Evolutionary conservation across 2,329 filamentous ascomycete species (phyloP).

Genomic region (Clarireedia homoeocarpa): DNA sequence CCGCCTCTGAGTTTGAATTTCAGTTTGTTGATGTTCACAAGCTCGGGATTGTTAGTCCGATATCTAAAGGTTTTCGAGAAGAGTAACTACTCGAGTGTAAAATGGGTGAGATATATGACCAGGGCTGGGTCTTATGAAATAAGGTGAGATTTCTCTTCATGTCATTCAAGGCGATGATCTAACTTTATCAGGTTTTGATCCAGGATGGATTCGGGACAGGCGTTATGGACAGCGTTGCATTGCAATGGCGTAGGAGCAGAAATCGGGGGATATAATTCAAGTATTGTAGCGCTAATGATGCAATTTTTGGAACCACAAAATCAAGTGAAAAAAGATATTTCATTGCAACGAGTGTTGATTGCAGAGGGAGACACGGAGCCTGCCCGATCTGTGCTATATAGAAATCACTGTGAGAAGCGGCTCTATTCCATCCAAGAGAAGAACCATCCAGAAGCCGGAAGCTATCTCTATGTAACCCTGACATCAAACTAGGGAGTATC

Average conservation of each 20-base stretch:
- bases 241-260: constrained; percentile 8
- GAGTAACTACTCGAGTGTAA: constrained; percentile 96
- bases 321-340: neutral
- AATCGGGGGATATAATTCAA: constrained; percentile 6
- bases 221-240: constrained; percentile 10
- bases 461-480: no score
- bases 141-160: constrained; percentile 43
- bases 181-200: constrained; percentile 14
- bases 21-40: constrained; percentile 95
- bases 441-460: no score
- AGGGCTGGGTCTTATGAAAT: constrained; percentile 97
- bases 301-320: neutral
- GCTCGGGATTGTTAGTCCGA: constrained; percentile 80
- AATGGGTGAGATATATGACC: constrained; percentile 99
- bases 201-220: neutral
- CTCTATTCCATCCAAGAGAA: no score
- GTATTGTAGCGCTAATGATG: constrained; percentile 2
- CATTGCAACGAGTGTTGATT: neutral
- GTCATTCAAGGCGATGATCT: neutral
- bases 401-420: no score
- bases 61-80: constrained; percentile 99
- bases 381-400: no score
- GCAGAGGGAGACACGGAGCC: no score
- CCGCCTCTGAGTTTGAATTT: constrained; percentile 90
- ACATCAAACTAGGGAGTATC: no score